Evolutionary conservation across 139 green algal species (phyloP).

Genomic region (Micromonas pusilla): DNA sequence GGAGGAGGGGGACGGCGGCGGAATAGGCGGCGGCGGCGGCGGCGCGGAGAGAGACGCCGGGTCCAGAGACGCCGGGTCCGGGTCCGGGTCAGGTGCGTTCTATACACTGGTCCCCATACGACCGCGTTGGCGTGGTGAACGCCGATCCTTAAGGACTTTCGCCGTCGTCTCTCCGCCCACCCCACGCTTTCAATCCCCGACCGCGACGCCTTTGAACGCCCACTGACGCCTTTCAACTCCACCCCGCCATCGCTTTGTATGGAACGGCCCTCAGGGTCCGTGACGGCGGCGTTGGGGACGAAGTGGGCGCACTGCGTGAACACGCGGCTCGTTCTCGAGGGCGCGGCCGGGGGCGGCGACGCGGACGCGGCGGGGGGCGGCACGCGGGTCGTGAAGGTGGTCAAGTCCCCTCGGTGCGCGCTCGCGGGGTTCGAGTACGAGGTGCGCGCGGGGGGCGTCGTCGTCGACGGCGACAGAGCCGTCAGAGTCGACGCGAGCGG

Average conservation of each 20-base stretch:
- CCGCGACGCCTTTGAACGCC: no score
- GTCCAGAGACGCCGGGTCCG: neutral
- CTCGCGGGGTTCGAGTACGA: neutral
- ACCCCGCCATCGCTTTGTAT: no score
- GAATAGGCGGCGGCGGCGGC: neutral
- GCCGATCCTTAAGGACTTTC: no score
- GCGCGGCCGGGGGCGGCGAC: neutral
- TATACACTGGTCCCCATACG: no score
- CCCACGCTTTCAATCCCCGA: no score
- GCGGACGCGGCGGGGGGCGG: neutral
- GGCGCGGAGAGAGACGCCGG: neutral
- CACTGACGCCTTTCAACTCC: no score
- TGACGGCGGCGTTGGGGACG: constrained; percentile 76
- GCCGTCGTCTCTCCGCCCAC: no score
- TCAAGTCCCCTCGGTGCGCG: constrained; percentile 21
- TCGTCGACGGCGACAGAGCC: neutral
- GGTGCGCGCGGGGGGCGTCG: neutral
- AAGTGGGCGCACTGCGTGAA: constrained; percentile 91
- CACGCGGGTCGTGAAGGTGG: constrained; percentile 15
- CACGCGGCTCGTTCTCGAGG: constrained; percentile 70
- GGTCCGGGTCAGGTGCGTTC: no score
- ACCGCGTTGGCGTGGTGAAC: no score
- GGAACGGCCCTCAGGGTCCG: no score
- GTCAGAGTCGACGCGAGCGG: neutral
- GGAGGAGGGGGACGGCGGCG: neutral